Evolutionary conservation across 108 stramenopile genomes (phyloP).

Genomic region (Epithemia pelagica): DNA sequence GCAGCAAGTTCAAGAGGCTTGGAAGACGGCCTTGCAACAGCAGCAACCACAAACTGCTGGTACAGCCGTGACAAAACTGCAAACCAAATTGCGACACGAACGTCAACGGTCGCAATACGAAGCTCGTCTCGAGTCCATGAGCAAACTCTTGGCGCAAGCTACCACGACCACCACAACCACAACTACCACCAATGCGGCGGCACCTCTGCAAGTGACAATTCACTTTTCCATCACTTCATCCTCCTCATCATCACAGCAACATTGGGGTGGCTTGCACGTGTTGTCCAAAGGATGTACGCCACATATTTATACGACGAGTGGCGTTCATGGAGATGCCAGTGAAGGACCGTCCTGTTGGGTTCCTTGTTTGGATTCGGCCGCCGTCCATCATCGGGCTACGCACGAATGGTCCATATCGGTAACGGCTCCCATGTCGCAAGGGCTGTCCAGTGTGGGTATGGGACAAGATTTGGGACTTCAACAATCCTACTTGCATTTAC

Average conservation of each 20-base stretch:
- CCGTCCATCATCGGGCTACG: slow-evolving; percentile 50
- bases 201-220: slow-evolving; percentile 30
- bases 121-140: neutral
- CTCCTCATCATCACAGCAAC: slow-evolving; percentile 7
- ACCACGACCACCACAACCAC: neutral
- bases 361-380: slow-evolving; percentile 76
- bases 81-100: slow-evolving; percentile 19
- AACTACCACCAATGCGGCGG: slow-evolving; percentile 3
- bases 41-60: neutral
- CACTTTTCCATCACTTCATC: slow-evolving; percentile 31
- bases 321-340: slow-evolving; percentile 63
- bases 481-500: slow-evolving; percentile 43
- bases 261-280: slow-evolving; percentile 45
- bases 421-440: slow-evolving; percentile 47
- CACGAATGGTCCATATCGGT: slow-evolving; percentile 62
- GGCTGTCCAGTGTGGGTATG: slow-evolving; percentile 47
- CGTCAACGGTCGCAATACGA: slow-evolving; percentile 21
- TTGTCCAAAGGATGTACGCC: slow-evolving; percentile 35
- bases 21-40: neutral
- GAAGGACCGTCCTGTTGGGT: slow-evolving; percentile 79
- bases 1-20: neutral
- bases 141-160: neutral
- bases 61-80: neutral
- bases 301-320: slow-evolving; percentile 69
- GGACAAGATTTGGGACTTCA: slow-evolving; percentile 72